phyloP scores from a whole-genome alignment of 768 basidiomycete genomes.

The Panellus pusillus region DNA sequence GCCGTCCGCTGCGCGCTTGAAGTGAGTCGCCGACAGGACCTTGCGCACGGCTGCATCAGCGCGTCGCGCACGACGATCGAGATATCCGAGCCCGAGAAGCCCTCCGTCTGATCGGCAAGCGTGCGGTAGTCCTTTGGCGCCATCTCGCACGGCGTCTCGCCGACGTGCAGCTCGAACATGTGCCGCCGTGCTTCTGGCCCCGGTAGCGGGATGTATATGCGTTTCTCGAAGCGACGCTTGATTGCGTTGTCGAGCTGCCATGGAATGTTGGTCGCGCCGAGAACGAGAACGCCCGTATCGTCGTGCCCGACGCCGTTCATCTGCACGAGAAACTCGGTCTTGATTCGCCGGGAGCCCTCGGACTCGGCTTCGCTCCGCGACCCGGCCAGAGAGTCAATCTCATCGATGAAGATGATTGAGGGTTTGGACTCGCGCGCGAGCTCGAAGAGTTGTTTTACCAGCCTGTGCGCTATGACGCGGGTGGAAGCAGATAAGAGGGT shows the following conservation, averaged over 20 bases:
- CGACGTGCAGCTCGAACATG: slow-evolving; percentile 98
- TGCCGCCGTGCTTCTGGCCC: slow-evolving; percentile 86
- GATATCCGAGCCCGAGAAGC: slow-evolving; percentile 95
- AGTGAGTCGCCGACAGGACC: slow-evolving; percentile 93
- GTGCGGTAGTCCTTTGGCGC: slow-evolving; percentile 72
- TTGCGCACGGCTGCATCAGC: slow-evolving; percentile 97
- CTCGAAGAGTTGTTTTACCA: slow-evolving; percentile 94
- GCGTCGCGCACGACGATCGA: slow-evolving; percentile 94
- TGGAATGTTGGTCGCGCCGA: slow-evolving; percentile 98
- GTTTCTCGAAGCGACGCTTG: slow-evolving; percentile 97
- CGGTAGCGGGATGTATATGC: slow-evolving; percentile 97
- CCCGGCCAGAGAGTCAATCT: slow-evolving; percentile 95
- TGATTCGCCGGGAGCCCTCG: slow-evolving; percentile 94
- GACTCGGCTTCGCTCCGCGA: slow-evolving; percentile 96
- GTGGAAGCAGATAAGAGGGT: neutral
- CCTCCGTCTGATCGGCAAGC: slow-evolving; percentile 86
- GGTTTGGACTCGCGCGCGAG: slow-evolving; percentile 97
- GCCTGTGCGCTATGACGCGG: slow-evolving; percentile 39
- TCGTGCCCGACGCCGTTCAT: slow-evolving; percentile 99
- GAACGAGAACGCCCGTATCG: slow-evolving; percentile 91
- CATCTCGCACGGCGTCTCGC: slow-evolving; percentile 87
- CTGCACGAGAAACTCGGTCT: slow-evolving; percentile 96
- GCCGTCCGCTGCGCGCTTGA: slow-evolving; percentile 57
- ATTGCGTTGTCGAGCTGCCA: slow-evolving; percentile 98
- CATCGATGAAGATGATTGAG: slow-evolving; percentile 98